phyloP scores from a whole-genome alignment of 352 stramenopile genomes.

The Phytophthora tubulina region DNA sequence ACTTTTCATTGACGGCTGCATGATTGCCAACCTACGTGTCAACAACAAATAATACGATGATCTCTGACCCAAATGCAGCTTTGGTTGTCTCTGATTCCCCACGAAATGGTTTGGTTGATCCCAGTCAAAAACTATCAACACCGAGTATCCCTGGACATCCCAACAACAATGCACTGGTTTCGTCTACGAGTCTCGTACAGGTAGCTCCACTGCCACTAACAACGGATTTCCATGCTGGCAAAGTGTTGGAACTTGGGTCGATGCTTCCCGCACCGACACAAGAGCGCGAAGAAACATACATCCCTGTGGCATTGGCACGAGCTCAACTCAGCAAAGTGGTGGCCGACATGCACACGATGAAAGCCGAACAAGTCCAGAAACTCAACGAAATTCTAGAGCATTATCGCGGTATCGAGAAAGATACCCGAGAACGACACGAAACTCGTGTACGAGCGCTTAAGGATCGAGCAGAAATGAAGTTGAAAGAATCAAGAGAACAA shows the following conservation, averaged over 20 bases:
- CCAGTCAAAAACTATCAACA: background rate
- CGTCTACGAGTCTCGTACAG: slow-evolving; percentile 26
- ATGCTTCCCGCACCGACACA: slow-evolving; percentile 14
- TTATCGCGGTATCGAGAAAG: slow-evolving; percentile 65
- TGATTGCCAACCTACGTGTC: slow-evolving; percentile 4
- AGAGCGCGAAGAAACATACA: slow-evolving; percentile 70
- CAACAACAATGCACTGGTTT: background rate
- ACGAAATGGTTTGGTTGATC: background rate
- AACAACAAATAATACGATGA: slow-evolving; percentile 2
- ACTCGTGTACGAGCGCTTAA: slow-evolving; percentile 58
- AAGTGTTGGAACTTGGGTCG: slow-evolving; percentile 30
- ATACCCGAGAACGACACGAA: slow-evolving; percentile 71
- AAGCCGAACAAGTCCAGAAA: slow-evolving; percentile 66
- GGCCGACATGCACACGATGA: slow-evolving; percentile 81
- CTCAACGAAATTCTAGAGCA: slow-evolving; percentile 61
- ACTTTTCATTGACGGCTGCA: slow-evolving; percentile 11
- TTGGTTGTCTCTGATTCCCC: background rate
- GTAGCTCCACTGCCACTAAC: slow-evolving; percentile 45
- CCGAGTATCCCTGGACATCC: background rate
- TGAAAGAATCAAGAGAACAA: slow-evolving; percentile 43
- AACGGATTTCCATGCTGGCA: slow-evolving; percentile 63
- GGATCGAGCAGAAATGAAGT: slow-evolving; percentile 36
- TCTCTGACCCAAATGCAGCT: background rate
- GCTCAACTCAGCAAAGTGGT: slow-evolving; percentile 75
- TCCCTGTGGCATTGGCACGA: slow-evolving; percentile 73